Evolutionary conservation across 2,329 filamentous ascomycete genomes (phyloP).

Genomic region (Kalmusia sp.): DNA sequence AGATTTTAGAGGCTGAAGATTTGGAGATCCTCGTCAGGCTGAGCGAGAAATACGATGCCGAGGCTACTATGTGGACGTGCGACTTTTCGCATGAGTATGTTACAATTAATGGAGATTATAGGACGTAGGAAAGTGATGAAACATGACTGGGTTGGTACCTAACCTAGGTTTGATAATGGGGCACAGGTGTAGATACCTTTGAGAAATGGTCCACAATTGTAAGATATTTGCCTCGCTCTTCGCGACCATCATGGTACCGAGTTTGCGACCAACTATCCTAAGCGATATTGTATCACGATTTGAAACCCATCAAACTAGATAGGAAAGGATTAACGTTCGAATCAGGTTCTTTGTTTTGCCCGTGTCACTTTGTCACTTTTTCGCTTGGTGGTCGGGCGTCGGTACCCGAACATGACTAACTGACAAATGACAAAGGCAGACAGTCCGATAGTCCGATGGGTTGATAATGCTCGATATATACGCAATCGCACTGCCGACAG

Average conservation of each 20-base stretch:
- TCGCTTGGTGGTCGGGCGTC: conserved; percentile 1
- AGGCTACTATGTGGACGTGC: conserved; percentile 82
- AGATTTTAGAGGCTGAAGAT: conserved; percentile 79
- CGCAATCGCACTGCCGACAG: background rate
- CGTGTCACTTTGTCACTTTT: background rate
- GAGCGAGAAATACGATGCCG: conserved; percentile 69
- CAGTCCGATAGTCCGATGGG: background rate
- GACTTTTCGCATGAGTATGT: conserved; percentile 87
- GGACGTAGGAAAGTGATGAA: conserved; percentile 55
- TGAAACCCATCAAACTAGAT: no score
- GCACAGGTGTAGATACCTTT: no score
- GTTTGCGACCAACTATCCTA: no score
- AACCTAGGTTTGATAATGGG: no score
- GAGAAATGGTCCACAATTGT: no score
- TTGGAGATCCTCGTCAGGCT: conserved; percentile 79
- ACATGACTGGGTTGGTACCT: no score
- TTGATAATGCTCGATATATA: background rate
- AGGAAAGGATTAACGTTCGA: background rate
- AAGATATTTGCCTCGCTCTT: no score
- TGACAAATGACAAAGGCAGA: background rate
- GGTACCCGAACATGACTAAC: conserved; percentile 2
- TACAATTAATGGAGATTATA: conserved; percentile 72
- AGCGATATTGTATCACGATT: no score
- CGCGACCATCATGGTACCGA: no score
- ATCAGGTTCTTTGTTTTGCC: background rate